phyloP scores from a whole-genome alignment of 2,329 filamentous ascomycete genomes.

The Diaporthe ilicicola region DNA sequence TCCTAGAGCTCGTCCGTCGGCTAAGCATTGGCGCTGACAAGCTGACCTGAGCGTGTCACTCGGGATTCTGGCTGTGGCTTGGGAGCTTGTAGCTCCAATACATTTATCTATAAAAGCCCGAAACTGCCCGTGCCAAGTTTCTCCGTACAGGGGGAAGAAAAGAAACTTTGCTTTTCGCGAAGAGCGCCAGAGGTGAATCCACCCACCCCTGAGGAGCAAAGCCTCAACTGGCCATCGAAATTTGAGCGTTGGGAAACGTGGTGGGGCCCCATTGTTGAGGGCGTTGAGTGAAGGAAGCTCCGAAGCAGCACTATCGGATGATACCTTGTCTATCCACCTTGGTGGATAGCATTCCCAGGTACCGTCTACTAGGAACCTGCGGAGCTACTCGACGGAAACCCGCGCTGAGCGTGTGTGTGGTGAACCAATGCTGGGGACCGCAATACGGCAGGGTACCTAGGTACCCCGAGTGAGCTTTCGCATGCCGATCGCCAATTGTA shows the following conservation, averaged over 20 bases:
- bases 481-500: constrained; percentile 14
- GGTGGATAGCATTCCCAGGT: neutral
- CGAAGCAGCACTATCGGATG: neutral
- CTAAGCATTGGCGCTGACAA: constrained; percentile 17
- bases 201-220: constrained; percentile 11
- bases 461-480: constrained; percentile 19
- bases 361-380: neutral
- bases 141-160: neutral
- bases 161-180: neutral
- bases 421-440: neutral
- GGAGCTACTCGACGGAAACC: constrained; percentile 6
- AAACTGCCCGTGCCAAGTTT: neutral
- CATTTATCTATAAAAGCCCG: neutral
- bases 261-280: constrained; percentile 26
- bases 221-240: constrained; percentile 13
- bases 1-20: neutral
- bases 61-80: constrained; percentile 10
- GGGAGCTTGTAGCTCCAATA: neutral
- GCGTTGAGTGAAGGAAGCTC: constrained; percentile 13
- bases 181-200: neutral
- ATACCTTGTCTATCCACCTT: neutral
- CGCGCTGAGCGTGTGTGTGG: neutral
- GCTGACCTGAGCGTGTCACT: neutral
- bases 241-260: constrained; percentile 25
- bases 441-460: neutral